A percentile compares a stretch with the other conserved stretches of the same genome.
phyloP scores from a whole-genome alignment of 2,329 filamentous ascomycete genomes.

The Colletotrichum lini region DNA sequence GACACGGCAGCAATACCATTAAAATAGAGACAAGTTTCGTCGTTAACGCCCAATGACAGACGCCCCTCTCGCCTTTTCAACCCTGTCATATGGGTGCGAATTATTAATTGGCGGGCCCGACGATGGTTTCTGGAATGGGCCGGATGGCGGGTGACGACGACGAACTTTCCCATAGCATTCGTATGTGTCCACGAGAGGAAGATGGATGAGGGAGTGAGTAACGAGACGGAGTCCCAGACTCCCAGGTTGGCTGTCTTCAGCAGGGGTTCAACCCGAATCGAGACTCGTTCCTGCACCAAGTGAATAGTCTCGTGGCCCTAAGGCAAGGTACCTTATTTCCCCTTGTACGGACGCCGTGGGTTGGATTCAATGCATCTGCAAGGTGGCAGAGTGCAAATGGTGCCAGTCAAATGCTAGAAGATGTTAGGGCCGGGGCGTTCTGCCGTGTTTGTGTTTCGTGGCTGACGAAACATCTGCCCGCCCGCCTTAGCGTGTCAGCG shows the following conservation, averaged over 20 bases:
- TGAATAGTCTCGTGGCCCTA: constrained; percentile 37
- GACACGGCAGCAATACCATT: constrained; percentile 14
- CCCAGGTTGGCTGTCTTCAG: constrained; percentile 20
- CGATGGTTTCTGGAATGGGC: constrained; percentile 8
- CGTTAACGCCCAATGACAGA: not conserved
- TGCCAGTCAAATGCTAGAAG: constrained; percentile 1
- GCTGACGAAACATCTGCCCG: constrained; percentile 35
- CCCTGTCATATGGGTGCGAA: not conserved
- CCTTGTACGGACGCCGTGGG: constrained; percentile 11
- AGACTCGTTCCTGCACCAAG: constrained; percentile 38
- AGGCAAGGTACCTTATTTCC: constrained; percentile 37
- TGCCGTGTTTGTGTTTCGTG: constrained; percentile 29
- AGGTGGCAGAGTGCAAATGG: not conserved
- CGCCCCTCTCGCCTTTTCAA: constrained; percentile 6
- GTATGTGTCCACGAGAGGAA: constrained; percentile 1
- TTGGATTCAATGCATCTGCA: not conserved
- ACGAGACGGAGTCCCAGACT: constrained; percentile 19
- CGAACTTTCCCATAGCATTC: constrained; percentile 16
- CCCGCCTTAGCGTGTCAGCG: constrained; percentile 16
- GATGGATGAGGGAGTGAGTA: constrained; percentile 1
- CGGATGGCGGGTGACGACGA: constrained; percentile 8
- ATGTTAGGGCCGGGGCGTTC: constrained; percentile 12
- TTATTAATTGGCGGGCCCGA: constrained; percentile 6
- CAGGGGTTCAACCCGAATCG: constrained; percentile 37
- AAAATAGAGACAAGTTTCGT: constrained; percentile 1